Conservation (phyloP, 768 basidiomycete species). For the Cyathus striatus region DNA sequence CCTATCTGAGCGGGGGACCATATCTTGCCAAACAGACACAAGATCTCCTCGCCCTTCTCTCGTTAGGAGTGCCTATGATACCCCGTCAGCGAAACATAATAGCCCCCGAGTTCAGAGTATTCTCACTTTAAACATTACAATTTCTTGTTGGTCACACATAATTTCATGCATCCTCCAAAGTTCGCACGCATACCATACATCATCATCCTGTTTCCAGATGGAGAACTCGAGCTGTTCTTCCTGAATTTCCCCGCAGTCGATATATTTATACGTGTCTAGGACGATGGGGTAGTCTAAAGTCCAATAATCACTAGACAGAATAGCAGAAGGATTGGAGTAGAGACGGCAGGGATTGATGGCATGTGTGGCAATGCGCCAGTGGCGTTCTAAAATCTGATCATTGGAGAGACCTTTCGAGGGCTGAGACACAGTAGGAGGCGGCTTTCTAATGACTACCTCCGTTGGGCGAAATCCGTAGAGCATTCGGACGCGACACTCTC, state of each 20-base stretch:
- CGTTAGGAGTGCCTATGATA: conserved; percentile 15
- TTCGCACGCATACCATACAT: conserved; percentile 21
- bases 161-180: conserved; percentile 25
- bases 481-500: conserved; percentile 25
- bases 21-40: conserved; percentile 18
- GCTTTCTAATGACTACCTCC: conserved; percentile 23
- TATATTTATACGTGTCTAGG: conserved; percentile 18
- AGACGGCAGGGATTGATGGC: conserved; percentile 20
- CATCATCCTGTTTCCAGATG: conserved; percentile 18
- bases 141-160: conserved; percentile 20
- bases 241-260: conserved; percentile 15
- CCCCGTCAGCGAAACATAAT: not conserved
- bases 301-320: conserved; percentile 25
- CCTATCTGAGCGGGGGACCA: conserved; percentile 3
- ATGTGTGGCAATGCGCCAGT: conserved; percentile 18
- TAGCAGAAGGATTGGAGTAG: conserved; percentile 21
- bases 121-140: conserved; percentile 21
- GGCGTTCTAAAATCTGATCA: conserved; percentile 13
- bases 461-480: conserved; percentile 21
- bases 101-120: not conserved
- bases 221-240: conserved; percentile 25
- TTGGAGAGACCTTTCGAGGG: conserved; percentile 6
- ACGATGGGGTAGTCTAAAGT: conserved; percentile 21
- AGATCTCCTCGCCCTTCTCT: conserved; percentile 18
- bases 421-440: conserved; percentile 9